Percentiles rank a stretch among this genome's conserved stretches.
Evolutionary conservation across 495 filamentous ascomycete species (phyloP).

Genomic region (Aspergillus cristatus): DNA sequence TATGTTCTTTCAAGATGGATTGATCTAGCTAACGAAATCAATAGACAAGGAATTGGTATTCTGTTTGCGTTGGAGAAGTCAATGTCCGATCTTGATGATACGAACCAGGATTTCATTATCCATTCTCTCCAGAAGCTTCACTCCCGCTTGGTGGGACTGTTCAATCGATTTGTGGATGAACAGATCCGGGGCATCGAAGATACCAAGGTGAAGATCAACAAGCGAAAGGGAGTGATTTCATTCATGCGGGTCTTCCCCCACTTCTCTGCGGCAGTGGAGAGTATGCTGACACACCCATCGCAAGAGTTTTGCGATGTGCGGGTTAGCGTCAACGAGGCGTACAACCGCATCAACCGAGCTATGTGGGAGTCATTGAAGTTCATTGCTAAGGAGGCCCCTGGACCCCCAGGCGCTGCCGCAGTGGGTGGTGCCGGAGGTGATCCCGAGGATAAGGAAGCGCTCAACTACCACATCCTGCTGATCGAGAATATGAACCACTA

Average conservation of each 20-base stretch:
- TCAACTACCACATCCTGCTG: conserved; percentile 93
- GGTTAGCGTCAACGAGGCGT: conserved; percentile 73
- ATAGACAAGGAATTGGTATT: conserved; percentile 79
- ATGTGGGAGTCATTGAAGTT: conserved; percentile 97
- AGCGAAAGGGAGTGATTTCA: conserved; percentile 88
- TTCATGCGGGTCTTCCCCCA: conserved; percentile 91
- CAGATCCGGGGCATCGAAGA: conserved; percentile 94
- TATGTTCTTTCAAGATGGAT: not conserved
- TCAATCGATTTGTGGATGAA: conserved; percentile 85
- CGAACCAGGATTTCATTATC: conserved; percentile 84
- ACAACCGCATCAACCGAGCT: conserved; percentile 78
- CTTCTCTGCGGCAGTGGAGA: conserved; percentile 72
- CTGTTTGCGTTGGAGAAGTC: conserved; percentile 70
- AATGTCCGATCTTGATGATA: conserved; percentile 68
- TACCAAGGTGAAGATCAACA: conserved; percentile 98
- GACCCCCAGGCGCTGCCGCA: conserved; percentile 37
- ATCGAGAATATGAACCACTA: conserved; percentile 99
- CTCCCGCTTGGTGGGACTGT: conserved; percentile 62
- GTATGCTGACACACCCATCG: conserved; percentile 53
- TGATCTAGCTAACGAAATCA: conserved; percentile 5
- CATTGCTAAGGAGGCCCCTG: conserved; percentile 87
- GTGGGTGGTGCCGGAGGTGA: conserved; percentile 50
- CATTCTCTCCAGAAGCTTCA: conserved; percentile 72
- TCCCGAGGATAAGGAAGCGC: conserved; percentile 84
- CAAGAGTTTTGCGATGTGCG: conserved; percentile 57